Evolutionary conservation across 352 stramenopile genomes (phyloP).

Genomic region (Globisporangium mamillatum): DNA sequence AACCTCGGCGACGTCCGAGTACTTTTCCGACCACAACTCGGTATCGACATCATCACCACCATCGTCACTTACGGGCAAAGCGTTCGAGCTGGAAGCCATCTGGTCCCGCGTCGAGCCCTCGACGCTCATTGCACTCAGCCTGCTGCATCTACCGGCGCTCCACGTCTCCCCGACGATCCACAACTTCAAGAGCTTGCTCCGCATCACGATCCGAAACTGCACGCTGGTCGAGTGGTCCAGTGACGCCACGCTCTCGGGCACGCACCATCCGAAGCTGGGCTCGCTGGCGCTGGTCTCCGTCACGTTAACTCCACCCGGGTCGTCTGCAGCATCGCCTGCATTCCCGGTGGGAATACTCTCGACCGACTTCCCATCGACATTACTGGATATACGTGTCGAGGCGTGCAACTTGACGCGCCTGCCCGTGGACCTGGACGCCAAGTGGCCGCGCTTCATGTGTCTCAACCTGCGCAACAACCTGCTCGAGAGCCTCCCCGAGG

Average conservation of each 20-base stretch:
- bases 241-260: background rate
- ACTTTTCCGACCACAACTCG: background rate
- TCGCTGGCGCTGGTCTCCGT: background rate
- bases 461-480: slow-evolving; percentile 2
- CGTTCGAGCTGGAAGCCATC: slow-evolving; percentile 1
- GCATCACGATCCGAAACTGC: slow-evolving; percentile 1
- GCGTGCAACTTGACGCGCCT: slow-evolving; percentile 1
- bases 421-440: slow-evolving; percentile 7
- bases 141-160: background rate
- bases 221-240: background rate
- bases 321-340: background rate
- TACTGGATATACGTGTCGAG: background rate
- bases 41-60: background rate
- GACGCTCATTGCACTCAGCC: background rate
- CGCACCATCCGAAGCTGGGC: slow-evolving; percentile 4
- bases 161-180: background rate
- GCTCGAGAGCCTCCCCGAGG: slow-evolving; percentile 5
- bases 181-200: slow-evolving; percentile 1
- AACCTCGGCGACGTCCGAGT: background rate
- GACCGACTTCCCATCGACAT: background rate
- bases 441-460: background rate
- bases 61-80: background rate
- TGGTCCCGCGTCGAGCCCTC: background rate
- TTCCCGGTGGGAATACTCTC: background rate
- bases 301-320: background rate